Evolutionary conservation across 192 early-diverging fungal species (phyloP), one percentile per base, ranked within the genome.

Genomic region (Backusella morwellensis): DNA sequence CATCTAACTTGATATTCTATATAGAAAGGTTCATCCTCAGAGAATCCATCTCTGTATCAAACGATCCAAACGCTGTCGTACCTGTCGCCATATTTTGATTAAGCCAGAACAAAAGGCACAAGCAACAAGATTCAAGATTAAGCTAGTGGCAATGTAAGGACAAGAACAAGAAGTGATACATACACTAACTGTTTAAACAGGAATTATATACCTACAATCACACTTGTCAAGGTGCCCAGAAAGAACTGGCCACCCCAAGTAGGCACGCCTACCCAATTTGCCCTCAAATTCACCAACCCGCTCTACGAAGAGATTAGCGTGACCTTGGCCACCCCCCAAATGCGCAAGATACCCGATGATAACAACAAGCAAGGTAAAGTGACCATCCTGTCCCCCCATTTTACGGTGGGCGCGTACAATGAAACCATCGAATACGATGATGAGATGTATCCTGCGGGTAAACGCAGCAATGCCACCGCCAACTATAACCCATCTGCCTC

Each of bases 61-160:
- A 81, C 90, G 92, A 32, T 86, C 93, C 0, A 95, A 96, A 42
- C 89, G 95, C 38, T 98, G 97, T 80, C 89, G 94, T 42, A 79
- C 85, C 4, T 98, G 97, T 86, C 91, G 94, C 42, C 92, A 96
- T 79, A 92, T 97, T 50, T 84, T 98, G 23, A 92, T 96, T 73
- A 97, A 97, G 78, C 96, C 97, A 0, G 95, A 97, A 73, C 91
- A 92, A 79, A 97, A 97, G 78, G 95, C 95, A 1, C 95, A 97
- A 74, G 86, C 89, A 6, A 94, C 92, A 1, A 85, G 90, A 68
- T 98, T 97, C 87, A 95, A 93, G 78, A 95, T 98, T 83, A 94
- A 95, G 79, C 86, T 95, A 56, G 90, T 95, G 71, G 96, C 95
- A 0, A 86, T 92, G 93, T 92, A 85, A 81, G 50, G 32, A 32